Conservation (phyloP, 768 basidiomycete genomes). For the Cystobasidium tubakii region DNA sequence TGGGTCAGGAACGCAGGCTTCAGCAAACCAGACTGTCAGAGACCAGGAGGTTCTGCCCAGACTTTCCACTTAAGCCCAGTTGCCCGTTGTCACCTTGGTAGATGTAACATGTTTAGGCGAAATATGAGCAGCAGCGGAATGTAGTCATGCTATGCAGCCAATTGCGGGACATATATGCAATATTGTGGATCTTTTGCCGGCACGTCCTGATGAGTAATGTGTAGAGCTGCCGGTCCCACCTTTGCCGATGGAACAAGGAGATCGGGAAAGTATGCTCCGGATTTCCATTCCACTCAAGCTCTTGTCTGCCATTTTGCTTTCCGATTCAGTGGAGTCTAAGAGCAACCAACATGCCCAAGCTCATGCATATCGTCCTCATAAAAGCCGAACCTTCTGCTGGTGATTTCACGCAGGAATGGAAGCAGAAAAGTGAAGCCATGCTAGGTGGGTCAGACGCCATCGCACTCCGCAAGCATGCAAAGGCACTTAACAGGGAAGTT, state of each 20-base stretch:
- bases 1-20: not conserved
- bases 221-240: no score
- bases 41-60: not conserved
- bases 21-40: not conserved
- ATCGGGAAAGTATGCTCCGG: not conserved
- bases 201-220: no score
- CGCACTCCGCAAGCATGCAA: not conserved
- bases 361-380: conserved; percentile 28
- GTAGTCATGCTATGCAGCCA: no score
- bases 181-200: no score
- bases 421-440: conserved; percentile 20
- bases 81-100: no score
- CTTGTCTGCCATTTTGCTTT: not conserved
- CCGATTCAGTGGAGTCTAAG: not conserved
- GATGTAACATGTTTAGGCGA: no score
- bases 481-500: not conserved
- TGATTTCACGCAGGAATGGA: conserved; percentile 20
- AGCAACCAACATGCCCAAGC: conserved; percentile 5
- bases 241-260: no score
- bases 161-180: no score
- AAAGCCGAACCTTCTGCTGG: not conserved
- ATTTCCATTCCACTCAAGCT: not conserved
- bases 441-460: not conserved
- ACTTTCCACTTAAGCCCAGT: no score
- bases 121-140: no score